phyloP scores from a whole-genome alignment of 805 yeast genomes.

The Nakazawaea wyomingensis region DNA sequence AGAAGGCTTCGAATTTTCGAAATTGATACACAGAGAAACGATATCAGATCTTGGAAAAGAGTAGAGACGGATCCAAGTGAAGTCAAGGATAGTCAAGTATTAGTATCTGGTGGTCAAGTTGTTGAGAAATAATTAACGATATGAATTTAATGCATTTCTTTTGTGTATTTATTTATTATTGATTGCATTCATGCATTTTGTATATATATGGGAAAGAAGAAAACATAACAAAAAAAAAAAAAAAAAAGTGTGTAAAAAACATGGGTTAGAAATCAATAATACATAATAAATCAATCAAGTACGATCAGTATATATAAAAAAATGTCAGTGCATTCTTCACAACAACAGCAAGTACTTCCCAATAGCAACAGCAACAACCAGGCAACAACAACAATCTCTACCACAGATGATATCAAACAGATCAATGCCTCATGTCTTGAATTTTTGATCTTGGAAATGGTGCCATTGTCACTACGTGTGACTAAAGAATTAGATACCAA shows the following conservation, averaged over 20 bases:
- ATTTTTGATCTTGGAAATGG: slow-evolving; percentile 66
- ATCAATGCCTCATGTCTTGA: slow-evolving; percentile 57
- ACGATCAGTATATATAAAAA: not conserved
- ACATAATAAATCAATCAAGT: too few species aligned
- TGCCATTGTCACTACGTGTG: slow-evolving; percentile 67
- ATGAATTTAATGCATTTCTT: too few species aligned
- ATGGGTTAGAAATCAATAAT: too few species aligned
- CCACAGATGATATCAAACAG: slow-evolving; percentile 19
- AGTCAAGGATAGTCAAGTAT: slow-evolving; percentile 43
- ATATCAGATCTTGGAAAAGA: slow-evolving; percentile 69
- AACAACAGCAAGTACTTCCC: not conserved
- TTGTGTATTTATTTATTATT: not conserved
- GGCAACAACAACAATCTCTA: not conserved
- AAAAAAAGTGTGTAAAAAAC: too few species aligned
- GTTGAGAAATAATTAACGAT: too few species aligned
- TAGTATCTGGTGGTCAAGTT: slow-evolving; percentile 38
- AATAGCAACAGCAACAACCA: not conserved
- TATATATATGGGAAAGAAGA: too few species aligned
- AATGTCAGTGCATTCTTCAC: not conserved
- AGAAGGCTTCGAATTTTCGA: slow-evolving; percentile 75
- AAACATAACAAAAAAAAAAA: too few species aligned
- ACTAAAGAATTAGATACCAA: slow-evolving; percentile 37
- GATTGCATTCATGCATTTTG: not conserved
- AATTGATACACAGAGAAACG: slow-evolving; percentile 44
- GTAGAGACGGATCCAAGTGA: slow-evolving; percentile 49